A percentile compares a stretch with the other conserved stretches of the same genome.
phyloP scores from a whole-genome alignment of 2,329 filamentous ascomycete species.

The Cyphellophora europaea region DNA sequence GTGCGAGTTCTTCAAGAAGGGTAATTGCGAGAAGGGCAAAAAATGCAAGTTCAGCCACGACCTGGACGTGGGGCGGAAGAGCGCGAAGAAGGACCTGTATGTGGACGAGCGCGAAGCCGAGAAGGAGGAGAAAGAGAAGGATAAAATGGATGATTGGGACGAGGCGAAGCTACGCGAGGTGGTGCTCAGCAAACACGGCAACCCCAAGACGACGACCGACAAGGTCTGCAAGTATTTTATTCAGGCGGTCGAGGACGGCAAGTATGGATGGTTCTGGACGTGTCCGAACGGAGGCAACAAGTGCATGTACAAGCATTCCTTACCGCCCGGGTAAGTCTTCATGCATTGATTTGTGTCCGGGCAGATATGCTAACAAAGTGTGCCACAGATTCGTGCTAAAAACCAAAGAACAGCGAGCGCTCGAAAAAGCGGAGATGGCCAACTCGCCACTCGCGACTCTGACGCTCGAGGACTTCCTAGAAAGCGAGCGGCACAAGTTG shows the following conservation, averaged over 20 bases:
- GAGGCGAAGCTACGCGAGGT: slow-evolving; percentile 90
- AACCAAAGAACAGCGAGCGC: slow-evolving; percentile 91
- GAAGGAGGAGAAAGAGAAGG: slow-evolving; percentile 62
- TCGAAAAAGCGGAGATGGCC: slow-evolving; percentile 91
- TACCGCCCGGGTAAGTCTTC: slow-evolving; percentile 75
- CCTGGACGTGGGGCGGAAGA: slow-evolving; percentile 77
- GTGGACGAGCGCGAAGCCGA: slow-evolving; percentile 69
- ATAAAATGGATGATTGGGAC: slow-evolving; percentile 95
- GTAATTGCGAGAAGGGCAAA: slow-evolving; percentile 89
- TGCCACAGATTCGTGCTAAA: slow-evolving; percentile 78
- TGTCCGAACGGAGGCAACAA: slow-evolving; percentile 95
- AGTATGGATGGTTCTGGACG: slow-evolving; percentile 98
- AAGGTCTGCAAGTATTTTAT: slow-evolving; percentile 99
- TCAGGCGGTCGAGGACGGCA: slow-evolving; percentile 91
- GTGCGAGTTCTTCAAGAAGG: slow-evolving; percentile 96
- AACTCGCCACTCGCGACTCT: slow-evolving; percentile 92
- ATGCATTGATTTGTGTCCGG: slow-evolving; percentile 4
- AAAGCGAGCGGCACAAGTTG: slow-evolving; percentile 92
- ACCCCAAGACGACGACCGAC: slow-evolving; percentile 88
- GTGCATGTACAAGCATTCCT: slow-evolving; percentile 96
- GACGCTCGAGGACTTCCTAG: slow-evolving; percentile 93
- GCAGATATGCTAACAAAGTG: slow-evolving; percentile 13
- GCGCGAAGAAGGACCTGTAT: slow-evolving; percentile 86
- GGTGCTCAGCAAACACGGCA: slow-evolving; percentile 92
- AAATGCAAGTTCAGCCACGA: slow-evolving; percentile 99